Percentiles rank a stretch among this genome's conserved stretches.
Evolutionary conservation across 148 eudicot species (phyloP).

Genomic region (Nyssa sinensis): DNA sequence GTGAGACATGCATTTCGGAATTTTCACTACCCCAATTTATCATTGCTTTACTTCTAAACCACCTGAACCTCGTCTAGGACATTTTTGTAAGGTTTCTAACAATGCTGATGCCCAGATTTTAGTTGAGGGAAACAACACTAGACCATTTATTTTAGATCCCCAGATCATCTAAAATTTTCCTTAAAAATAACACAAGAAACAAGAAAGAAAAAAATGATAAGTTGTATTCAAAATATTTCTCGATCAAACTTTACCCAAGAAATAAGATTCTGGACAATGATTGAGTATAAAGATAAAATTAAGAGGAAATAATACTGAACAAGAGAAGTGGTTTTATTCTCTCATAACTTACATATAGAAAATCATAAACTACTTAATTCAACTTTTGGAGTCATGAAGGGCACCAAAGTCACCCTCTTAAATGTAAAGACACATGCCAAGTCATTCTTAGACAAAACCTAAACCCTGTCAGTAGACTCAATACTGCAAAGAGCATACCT

Average conservation of each 20-base stretch:
- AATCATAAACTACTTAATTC: background rate
- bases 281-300: background rate
- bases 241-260: no score
- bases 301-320: background rate
- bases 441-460: background rate
- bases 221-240: no score
- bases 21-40: background rate
- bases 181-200: no score
- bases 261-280: no score
- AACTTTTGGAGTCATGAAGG: background rate
- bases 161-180: no score
- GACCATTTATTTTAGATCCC: no score
- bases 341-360: background rate
- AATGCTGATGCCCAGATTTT: no score
- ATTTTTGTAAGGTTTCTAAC: background rate
- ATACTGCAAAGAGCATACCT: conserved; percentile 44
- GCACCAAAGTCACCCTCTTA: background rate
- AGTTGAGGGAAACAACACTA: no score
- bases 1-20: no score
- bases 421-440: background rate
- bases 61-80: background rate
- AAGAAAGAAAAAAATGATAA: no score
- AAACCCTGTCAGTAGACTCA: background rate
- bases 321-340: background rate
- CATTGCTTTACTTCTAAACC: background rate